These are phyloP conservation scores for Primulina tabacum DNA, from an alignment of 257 asterid species.

Conservation along the genomic window DNA sequence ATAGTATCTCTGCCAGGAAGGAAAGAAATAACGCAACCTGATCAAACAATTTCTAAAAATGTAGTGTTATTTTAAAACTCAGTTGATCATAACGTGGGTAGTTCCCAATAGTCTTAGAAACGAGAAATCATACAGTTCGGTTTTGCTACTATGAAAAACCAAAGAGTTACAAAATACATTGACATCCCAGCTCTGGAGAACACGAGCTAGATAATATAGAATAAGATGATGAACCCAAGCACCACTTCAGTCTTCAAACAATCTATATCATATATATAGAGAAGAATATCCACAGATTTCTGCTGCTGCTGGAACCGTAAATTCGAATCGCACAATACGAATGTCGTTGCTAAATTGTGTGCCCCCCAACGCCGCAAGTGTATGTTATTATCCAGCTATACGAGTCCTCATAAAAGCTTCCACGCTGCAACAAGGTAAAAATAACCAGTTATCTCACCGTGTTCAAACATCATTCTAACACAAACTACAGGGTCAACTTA, in stretches of 20 bases:
- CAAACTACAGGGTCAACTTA: too few relatives aligned
- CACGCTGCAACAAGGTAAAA: conserved; percentile 41
- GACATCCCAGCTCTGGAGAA: not conserved
- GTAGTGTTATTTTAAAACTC: too few relatives aligned
- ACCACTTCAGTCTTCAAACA: not conserved
- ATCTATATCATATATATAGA: not conserved
- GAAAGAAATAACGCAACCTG: too few relatives aligned
- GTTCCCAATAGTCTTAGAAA: not conserved
- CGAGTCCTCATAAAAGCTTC: conserved; percentile 43
- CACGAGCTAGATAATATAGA: not conserved
- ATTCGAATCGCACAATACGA: not conserved
- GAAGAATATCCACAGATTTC: conserved; percentile 11
- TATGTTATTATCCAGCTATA: not conserved
- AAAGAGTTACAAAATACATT: not conserved
- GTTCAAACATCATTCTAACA: not conserved
- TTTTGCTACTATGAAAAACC: not conserved
- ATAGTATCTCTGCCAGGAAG: too few relatives aligned
- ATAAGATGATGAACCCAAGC: not conserved
- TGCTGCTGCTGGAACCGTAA: not conserved
- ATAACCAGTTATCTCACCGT: not conserved
- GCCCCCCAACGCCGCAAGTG: conserved; percentile 8
- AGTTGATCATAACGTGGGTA: too few relatives aligned
- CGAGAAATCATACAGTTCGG: not conserved
- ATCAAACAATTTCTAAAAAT: too few relatives aligned
- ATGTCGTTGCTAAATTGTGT: conserved; percentile 1